These are phyloP conservation scores for Candida sanyaensis DNA, from an alignment of 1,139 yeast species.

Conservation along the genomic window DNA sequence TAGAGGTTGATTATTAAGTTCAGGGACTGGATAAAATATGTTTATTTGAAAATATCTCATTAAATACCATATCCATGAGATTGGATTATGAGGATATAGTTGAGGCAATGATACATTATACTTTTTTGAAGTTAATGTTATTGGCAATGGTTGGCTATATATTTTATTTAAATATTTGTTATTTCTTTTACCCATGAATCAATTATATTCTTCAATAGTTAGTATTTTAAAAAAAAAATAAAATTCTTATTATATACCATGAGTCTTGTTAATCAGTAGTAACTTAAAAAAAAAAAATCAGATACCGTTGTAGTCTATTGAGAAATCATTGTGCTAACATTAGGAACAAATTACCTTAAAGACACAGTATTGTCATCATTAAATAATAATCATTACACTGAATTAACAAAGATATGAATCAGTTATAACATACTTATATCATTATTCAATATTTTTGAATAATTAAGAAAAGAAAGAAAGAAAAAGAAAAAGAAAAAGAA, in stretches of 20 bases:
- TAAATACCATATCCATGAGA: conserved; percentile 56
- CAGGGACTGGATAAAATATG: conserved; percentile 28
- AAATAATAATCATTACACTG: conserved; percentile 16
- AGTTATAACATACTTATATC: conserved; percentile 1
- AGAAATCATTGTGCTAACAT: conserved; percentile 78
- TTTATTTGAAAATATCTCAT: conserved; percentile 31
- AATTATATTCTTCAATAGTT: conserved; percentile 12
- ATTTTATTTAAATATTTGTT: conserved; percentile 31
- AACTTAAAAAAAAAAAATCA: conserved; percentile 42
- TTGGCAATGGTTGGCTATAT: conserved; percentile 51
- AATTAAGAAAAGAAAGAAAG: neutral
- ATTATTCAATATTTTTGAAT: neutral
- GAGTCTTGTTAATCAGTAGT: neutral
- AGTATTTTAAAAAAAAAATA: conserved; percentile 15
- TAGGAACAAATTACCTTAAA: conserved; percentile 51
- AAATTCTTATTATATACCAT: neutral
- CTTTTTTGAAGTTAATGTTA: conserved; percentile 35
- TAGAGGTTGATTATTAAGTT: conserved; percentile 20
- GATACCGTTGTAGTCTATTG: conserved; percentile 99
- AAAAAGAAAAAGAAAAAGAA: neutral
- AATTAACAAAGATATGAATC: neutral
- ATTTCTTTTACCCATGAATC: conserved; percentile 19
- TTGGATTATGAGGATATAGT: conserved; percentile 55
- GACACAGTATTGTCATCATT: conserved; percentile 46
- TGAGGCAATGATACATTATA: conserved; percentile 44